Conservation (phyloP, 495 filamentous ascomycete species). For the Xylaria palmicola region DNA sequence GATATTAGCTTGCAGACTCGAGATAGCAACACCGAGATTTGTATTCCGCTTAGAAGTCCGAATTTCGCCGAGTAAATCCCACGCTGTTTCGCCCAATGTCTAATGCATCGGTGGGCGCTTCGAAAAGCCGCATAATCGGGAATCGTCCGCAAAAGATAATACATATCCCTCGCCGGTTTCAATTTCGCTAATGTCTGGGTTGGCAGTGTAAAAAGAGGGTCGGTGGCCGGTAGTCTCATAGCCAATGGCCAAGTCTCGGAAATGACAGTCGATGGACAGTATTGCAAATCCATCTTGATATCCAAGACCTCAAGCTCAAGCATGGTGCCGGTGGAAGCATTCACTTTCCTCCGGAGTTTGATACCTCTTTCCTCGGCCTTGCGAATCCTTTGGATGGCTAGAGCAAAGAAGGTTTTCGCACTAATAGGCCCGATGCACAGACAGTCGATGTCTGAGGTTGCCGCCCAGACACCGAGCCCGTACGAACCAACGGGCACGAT, state of each 20-base stretch:
- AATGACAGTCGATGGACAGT: constrained; percentile 53
- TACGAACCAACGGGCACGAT: constrained; percentile 60
- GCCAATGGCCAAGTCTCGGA: constrained; percentile 42
- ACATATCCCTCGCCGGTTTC: constrained; percentile 56
- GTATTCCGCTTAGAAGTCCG: constrained; percentile 57
- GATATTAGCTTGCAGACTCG: constrained; percentile 51
- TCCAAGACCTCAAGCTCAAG: constrained; percentile 51
- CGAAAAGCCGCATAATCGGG: constrained; percentile 53
- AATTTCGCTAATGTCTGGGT: constrained; percentile 50
- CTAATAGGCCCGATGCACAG: constrained; percentile 58
- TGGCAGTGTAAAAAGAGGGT: constrained; percentile 50
- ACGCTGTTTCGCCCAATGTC: constrained; percentile 52
- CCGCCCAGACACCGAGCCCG: constrained; percentile 55
- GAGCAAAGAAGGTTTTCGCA: constrained; percentile 53
- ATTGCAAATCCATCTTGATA: constrained; percentile 58
- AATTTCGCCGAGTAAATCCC: constrained; percentile 59
- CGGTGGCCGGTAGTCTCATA: constrained; percentile 32
- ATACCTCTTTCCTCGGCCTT: constrained; percentile 41
- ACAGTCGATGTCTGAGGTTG: constrained; percentile 57
- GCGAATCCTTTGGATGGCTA: constrained; percentile 50
- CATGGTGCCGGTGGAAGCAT: constrained; percentile 53
- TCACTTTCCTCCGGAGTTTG: constrained; percentile 51
- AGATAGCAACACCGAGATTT: constrained; percentile 56
- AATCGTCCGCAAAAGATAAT: constrained; percentile 51
- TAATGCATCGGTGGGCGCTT: constrained; percentile 51